Evolutionary conservation across 2,329 filamentous ascomycete genomes (phyloP), one percentile per base, ranked within the genome.

Genomic region (Madurella mycetomatis): DNA sequence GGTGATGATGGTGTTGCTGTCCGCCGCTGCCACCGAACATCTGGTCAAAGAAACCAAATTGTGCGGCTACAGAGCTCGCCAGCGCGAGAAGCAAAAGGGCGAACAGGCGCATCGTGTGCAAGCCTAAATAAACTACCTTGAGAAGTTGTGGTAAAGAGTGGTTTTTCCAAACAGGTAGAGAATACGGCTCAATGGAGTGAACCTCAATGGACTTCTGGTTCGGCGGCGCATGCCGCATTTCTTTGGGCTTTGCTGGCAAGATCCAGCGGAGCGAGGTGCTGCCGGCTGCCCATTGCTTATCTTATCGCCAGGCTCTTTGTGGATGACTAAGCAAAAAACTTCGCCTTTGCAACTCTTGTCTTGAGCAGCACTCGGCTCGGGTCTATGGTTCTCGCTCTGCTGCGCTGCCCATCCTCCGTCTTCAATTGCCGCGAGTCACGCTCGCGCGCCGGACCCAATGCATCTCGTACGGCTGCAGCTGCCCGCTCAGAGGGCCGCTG

Each of bases 1-100:
- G 78, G 53, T 83, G 81, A 44, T 75, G 70, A 54, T 82, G 76
- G 12, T 77, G 73, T 16, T 67, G 64, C 46, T 65, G 61, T 44
- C 69, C 70, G 58, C 73, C 73, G 56, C 78, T 77, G 62, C 82
- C 82, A 64, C 84, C 81, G 70, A 99, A 97, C 90, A 97, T 96
- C 66, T 97, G 90, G 70, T 96, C 92, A 74, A 97, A 99, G 81
- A 99, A 96, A 68, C 90, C 87, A 71, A 97, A 97, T 73, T 97
- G 92, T 11, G 90, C 90, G 54, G 80, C 75, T 4, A 79, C 84
- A 15, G 82, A 72, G 58, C 82, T 73, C 55, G 89, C 67, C 30
- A 90, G 70, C 47, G 88, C 73, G 15, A 90, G 68, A 49, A 79
- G 52, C n/a, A 67, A 57, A 37, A 70, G 47, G 31, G 54, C 51